Evolutionary conservation across 169 alveolate genomes (phyloP).

Genomic region (Babesia divergens): DNA sequence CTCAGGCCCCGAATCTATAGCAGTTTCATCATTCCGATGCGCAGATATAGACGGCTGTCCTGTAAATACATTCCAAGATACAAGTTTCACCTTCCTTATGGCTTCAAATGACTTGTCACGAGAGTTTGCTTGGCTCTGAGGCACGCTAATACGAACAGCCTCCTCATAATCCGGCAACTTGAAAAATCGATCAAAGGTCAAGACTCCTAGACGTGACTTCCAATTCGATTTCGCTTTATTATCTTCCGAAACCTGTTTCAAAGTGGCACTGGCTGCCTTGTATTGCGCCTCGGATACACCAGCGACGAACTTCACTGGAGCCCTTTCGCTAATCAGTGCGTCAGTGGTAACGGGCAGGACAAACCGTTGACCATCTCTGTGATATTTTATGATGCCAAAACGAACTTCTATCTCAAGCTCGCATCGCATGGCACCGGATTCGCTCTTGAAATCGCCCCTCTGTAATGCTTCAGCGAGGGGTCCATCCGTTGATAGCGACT

Average conservation of each 20-base stretch:
- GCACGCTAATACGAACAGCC: slow-evolving; percentile 41
- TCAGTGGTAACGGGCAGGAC: slow-evolving; percentile 50
- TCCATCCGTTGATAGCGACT: slow-evolving; percentile 44
- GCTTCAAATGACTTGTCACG: slow-evolving; percentile 29
- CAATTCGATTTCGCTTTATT: slow-evolving; percentile 5
- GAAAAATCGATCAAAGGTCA: slow-evolving; percentile 51
- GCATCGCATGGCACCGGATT: slow-evolving; percentile 23
- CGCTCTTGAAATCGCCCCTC: slow-evolving; percentile 22
- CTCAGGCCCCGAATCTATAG: slow-evolving; percentile 1
- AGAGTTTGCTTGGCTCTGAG: slow-evolving; percentile 5
- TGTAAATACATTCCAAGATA: slow-evolving; percentile 57
- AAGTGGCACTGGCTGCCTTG: slow-evolving; percentile 7
- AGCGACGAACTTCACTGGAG: slow-evolving; percentile 43
- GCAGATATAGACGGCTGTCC: slow-evolving; percentile 3
- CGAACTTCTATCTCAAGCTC: slow-evolving; percentile 65
- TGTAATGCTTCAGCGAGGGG: slow-evolving; percentile 52
- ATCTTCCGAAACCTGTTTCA: slow-evolving; percentile 41
- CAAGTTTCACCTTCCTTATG: slow-evolving; percentile 57
- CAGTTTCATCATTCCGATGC: slow-evolving; percentile 11
- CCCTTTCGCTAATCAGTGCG: slow-evolving; percentile 50
- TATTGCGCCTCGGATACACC: slow-evolving; percentile 43
- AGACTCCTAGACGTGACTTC: slow-evolving; percentile 8
- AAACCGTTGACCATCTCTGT: slow-evolving; percentile 51
- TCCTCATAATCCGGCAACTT: slow-evolving; percentile 61
- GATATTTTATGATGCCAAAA: slow-evolving; percentile 35